Evolutionary conservation across 73 alveolate genomes (phyloP), one percentile per base, ranked within the genome.

Genomic region (Symbiodinium natans): DNA sequence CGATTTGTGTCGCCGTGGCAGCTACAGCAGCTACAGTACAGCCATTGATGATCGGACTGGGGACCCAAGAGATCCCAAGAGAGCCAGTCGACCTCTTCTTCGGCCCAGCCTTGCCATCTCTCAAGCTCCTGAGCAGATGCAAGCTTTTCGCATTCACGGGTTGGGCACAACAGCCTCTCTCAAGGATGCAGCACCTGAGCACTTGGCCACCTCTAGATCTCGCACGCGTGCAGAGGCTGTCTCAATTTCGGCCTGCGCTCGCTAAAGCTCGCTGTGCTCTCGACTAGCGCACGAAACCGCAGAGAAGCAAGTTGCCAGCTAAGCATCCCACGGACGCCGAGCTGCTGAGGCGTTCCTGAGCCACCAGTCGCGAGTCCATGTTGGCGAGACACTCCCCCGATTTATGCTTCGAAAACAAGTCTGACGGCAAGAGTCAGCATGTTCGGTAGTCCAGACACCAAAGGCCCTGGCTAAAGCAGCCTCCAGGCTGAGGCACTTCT

Each of bases 51-150:
- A n/a, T n/a, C n/a, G n/a, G n/a, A n/a, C n/a, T n/a, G n/a, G n/a
- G n/a, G n/a, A n/a, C n/a, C n/a, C n/a, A n/a, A n/a, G n/a, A n/a
- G n/a, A n/a, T n/a, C n/a, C n/a, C n/a, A n/a, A n/a, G n/a, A n/a
- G n/a, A n/a, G n/a, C n/a, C n/a, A n/a, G 54, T 17, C 27, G 41
- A 23, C 75, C n/a, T 29, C 93, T 74, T 85, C 93, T 31, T 85
- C 93, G 15, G 93, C 77, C 93, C 93, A 85, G 23, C 38, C 80
- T 36, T 85, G 93, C 93, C 93, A 85, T 11, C 80, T 41, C 34
- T 43, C 80, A n/a, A 85, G 80, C 31, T 85, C 93, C 93, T 82
- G 71, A 46, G 71, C 71, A 23, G 71, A 52, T 29, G 17, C 31
- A 52, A 52, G n/a, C 71, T 52, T 29, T 8, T 52, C 1, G n/a